Base-by-base conservation (phyloP, 352 stramenopile species). In the Blastocystis sp. region DNA sequence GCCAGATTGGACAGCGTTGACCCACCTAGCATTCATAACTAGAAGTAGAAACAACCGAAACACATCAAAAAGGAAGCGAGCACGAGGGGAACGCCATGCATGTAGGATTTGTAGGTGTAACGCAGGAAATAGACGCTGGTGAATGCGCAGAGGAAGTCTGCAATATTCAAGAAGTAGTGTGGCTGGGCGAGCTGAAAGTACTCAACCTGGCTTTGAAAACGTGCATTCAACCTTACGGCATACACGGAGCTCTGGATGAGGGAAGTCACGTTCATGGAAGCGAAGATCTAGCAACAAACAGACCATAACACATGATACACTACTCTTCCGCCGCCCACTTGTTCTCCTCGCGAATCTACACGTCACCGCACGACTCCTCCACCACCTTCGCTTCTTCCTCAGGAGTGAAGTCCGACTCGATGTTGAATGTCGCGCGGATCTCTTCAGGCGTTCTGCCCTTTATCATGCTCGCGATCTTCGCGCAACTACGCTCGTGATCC, bases 381-480 rank as follows among this genome's bases (percentile, higher is more conserved):
- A 56, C 48, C 48, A 56, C 48, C 48, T 56, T 56, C 5, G 48
- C 48, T 56, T 56, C 97, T 89, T 99, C 96, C 90, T 99, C 96
- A 0, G 97, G 97, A 76, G 95, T 98, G 89, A 99, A 99, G 92
- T 99, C 97, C 91, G 99, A 99, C 52, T 95, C 94, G 90, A 99
- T 99, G 92, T 99, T 99, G 92, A 99, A 99, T 40, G 95, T 98
- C 89, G 97, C 93, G 62, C 97, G 93, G 91, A 99, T 99, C 91
- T 99, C 97, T 91, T 99, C 96, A 2, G 97, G 96, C 14, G 95
- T 98, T 92, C 99, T 99, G 84, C 93, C 91, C 96, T 97, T 90
- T 90, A 95, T 96, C 92, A 95, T 94, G 71, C 89, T 92, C 0
- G 92, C 92, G 9, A 97, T 93, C 48, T 94, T 96, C 5, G 93